These are phyloP conservation scores for Arabis hirsuta DNA, from an alignment of 345 rosid genomes.

Conservation along the genomic window DNA sequence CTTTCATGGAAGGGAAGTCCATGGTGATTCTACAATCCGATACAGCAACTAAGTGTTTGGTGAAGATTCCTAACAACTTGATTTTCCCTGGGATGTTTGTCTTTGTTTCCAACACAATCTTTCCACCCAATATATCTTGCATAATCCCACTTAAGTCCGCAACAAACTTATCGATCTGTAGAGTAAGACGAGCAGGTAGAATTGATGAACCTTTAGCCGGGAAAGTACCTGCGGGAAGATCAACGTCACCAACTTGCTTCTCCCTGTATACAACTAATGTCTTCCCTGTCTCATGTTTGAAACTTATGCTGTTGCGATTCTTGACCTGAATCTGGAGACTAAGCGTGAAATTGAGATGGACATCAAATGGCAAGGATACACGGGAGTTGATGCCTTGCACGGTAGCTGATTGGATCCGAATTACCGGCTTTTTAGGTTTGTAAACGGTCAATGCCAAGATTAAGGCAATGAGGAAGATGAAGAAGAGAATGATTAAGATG, in stretches of 20 bases:
- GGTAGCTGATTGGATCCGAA: conserved; percentile 46
- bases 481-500: conserved; percentile 35
- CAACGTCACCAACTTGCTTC: conserved; percentile 50
- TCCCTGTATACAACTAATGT: conserved; percentile 39
- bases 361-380: conserved; percentile 43
- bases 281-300: conserved; percentile 53
- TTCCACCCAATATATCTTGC: conserved; percentile 46
- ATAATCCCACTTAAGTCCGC: conserved; percentile 27
- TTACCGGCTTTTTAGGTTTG: conserved; percentile 48
- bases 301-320: conserved; percentile 48
- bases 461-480: conserved; percentile 41
- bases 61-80: conserved; percentile 49
- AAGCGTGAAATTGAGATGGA: conserved; percentile 52
- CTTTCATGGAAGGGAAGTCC: conserved; percentile 42
- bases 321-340: conserved; percentile 45
- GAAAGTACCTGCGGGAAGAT: conserved; percentile 45
- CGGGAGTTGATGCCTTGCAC: conserved; percentile 51
- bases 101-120: conserved; percentile 44
- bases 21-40: conserved; percentile 47
- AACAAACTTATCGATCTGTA: conserved; percentile 47
- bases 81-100: conserved; percentile 55
- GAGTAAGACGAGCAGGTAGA: conserved; percentile 43
- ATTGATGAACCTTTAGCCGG: conserved; percentile 38
- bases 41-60: conserved; percentile 45
- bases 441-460: conserved; percentile 54